A percentile compares a stretch with the other conserved stretches of the same genome.
These are phyloP conservation scores for Globisporangium camurandrum DNA, from an alignment of 352 stramenopile species.

Conservation along the genomic window DNA sequence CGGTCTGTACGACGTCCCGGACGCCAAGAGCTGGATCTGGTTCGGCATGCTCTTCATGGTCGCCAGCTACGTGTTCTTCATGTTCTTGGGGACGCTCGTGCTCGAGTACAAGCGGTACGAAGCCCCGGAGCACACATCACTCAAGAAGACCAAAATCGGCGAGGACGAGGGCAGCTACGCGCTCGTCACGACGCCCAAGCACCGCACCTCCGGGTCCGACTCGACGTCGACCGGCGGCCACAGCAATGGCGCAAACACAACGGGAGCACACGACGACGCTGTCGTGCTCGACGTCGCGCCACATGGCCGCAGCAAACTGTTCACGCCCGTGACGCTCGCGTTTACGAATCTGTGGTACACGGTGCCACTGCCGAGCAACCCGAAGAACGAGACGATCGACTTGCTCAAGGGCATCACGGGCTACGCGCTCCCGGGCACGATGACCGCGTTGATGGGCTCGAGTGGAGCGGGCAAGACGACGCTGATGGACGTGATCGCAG, in stretches of 20 bases:
- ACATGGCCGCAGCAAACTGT: too few relatives aligned
- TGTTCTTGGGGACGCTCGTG: neutral
- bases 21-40: slow-evolving; percentile 28
- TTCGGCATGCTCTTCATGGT: slow-evolving; percentile 24
- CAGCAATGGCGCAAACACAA: too few relatives aligned
- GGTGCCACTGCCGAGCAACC: neutral
- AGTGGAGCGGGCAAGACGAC: slow-evolving; percentile 81
- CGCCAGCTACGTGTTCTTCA: neutral
- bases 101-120: neutral
- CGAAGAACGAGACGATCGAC: neutral
- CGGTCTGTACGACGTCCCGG: slow-evolving; percentile 26
- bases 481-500: slow-evolving; percentile 90
- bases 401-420: neutral
- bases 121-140: neutral
- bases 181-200: neutral
- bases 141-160: too few relatives aligned
- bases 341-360: neutral
- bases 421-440: neutral
- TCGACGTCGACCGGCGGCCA: too few relatives aligned
- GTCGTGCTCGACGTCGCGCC: too few relatives aligned
- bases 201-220: too few relatives aligned
- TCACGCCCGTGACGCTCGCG: neutral
- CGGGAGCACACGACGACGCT: too few relatives aligned
- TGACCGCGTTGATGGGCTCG: slow-evolving; percentile 65
- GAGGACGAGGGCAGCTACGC: neutral